A percentile compares a stretch with the other conserved stretches of the same genome.
phyloP scores from a whole-genome alignment of 257 asterid genomes.

The Petrea volubilis region DNA sequence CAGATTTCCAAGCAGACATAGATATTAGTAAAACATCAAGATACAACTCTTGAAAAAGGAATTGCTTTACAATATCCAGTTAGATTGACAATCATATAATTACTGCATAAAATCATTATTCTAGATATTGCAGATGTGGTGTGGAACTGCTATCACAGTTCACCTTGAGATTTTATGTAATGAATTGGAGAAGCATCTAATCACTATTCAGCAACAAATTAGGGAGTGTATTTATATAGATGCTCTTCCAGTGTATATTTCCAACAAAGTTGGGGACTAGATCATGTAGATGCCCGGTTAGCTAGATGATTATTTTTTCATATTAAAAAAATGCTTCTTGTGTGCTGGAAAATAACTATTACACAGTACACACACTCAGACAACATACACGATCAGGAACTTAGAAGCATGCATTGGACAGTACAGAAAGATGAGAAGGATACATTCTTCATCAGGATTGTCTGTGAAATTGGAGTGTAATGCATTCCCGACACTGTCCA shows the following conservation, averaged over 20 bases:
- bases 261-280: neutral
- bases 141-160: neutral
- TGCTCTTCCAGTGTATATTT: neutral
- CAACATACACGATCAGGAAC: neutral
- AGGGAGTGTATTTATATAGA: neutral
- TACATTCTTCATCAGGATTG: slow-evolving; percentile 95
- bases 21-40: neutral
- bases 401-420: slow-evolving; percentile 16
- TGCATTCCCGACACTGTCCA: slow-evolving; percentile 90
- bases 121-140: neutral
- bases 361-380: neutral
- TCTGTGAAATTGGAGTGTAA: slow-evolving; percentile 87
- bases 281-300: neutral
- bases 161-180: too few species aligned
- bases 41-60: neutral
- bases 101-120: neutral
- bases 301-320: neutral
- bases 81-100: neutral
- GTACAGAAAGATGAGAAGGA: slow-evolving; percentile 45
- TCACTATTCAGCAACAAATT: neutral
- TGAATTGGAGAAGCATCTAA: neutral
- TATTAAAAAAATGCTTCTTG: neutral
- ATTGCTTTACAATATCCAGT: neutral
- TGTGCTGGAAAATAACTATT: neutral
- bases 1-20: neutral